Conservation (phyloP, 225 moss, liverwort and hornwort species). For the Asterella californica region DNA sequence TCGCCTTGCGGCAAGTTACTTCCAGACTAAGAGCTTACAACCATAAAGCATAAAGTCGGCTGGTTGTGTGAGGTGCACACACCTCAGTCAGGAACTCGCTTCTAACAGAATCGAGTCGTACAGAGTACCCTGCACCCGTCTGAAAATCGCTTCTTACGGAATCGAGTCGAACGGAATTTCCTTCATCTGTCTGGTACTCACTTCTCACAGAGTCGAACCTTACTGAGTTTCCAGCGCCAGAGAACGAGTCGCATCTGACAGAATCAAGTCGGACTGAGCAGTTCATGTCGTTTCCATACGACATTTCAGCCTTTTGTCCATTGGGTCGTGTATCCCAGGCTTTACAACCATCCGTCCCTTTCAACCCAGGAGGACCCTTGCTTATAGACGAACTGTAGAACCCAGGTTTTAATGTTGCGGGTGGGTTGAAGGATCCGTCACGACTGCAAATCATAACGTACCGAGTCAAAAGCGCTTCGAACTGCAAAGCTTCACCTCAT, state of each 20-base stretch:
- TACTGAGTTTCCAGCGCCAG: conserved; percentile 37
- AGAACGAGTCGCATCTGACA: conserved; percentile 45
- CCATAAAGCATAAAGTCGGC: not conserved
- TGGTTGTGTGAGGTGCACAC: not conserved
- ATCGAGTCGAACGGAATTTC: conserved; percentile 22
- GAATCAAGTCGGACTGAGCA: conserved; percentile 69
- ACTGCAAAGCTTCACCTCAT: not conserved
- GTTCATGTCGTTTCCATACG: conserved; percentile 49
- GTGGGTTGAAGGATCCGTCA: conserved; percentile 23
- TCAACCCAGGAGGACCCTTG: conserved; percentile 56
- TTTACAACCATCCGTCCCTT: conserved; percentile 37
- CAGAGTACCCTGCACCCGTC: conserved; percentile 9
- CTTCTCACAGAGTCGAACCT: conserved; percentile 40
- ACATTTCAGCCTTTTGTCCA: conserved; percentile 34
- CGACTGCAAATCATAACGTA: conserved; percentile 25
- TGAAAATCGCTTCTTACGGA: conserved; percentile 33
- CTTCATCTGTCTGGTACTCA: conserved; percentile 12
- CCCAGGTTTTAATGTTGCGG: conserved; percentile 15
- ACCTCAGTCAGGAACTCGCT: conserved; percentile 33
- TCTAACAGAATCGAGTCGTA: conserved; percentile 16
- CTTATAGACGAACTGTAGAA: conserved; percentile 49
- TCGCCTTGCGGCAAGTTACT: not conserved
- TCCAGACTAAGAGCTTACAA: not conserved
- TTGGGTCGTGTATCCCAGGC: conserved; percentile 14
- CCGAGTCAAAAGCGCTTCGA: not conserved